A percentile compares a stretch with the other conserved stretches of the same genome.
Evolutionary conservation across 495 filamentous ascomycete species (phyloP).

Genomic region (Penicillium manginii): DNA sequence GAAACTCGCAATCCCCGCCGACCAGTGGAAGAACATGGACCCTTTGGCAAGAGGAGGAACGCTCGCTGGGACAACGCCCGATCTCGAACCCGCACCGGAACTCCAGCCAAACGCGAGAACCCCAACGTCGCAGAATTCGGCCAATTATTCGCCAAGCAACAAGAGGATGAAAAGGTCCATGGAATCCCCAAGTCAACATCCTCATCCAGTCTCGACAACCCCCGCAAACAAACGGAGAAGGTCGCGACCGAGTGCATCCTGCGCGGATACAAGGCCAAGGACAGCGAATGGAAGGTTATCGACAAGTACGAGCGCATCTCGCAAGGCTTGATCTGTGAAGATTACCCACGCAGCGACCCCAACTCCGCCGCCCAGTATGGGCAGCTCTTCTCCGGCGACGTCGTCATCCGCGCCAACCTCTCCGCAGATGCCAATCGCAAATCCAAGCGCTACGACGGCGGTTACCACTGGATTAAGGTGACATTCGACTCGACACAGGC

Average conservation of each 20-base stretch:
- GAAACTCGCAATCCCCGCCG: conserved; percentile 53
- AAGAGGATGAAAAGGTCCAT: conserved; percentile 43
- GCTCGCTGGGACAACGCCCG: conserved; percentile 54
- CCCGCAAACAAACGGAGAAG: conserved; percentile 50
- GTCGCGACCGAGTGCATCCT: conserved; percentile 82
- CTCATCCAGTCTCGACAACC: conserved; percentile 45
- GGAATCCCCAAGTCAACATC: conserved; percentile 47
- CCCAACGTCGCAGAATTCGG: conserved; percentile 57
- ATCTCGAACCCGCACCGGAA: conserved; percentile 61
- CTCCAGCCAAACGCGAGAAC: conserved; percentile 62
- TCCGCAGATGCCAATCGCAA: conserved; percentile 72
- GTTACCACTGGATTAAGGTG: conserved; percentile 89
- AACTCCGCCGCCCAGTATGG: conserved; percentile 57
- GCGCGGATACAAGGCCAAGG: conserved; percentile 74
- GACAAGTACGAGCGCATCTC: conserved; percentile 79
- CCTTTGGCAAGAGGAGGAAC: conserved; percentile 61
- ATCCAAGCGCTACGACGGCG: conserved; percentile 74
- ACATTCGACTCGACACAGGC: conserved; percentile 84
- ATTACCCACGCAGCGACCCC: conserved; percentile 72
- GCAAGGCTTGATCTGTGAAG: conserved; percentile 80
- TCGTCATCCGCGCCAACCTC: conserved; percentile 62
- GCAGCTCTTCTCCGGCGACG: conserved; percentile 63
- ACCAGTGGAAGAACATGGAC: conserved; percentile 62
- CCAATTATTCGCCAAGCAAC: conserved; percentile 49
- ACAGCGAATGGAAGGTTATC: conserved; percentile 81